Base-by-base conservation (phyloP, 768 basidiomycete genomes). In the Phanerodontia chrysosporium region DNA sequence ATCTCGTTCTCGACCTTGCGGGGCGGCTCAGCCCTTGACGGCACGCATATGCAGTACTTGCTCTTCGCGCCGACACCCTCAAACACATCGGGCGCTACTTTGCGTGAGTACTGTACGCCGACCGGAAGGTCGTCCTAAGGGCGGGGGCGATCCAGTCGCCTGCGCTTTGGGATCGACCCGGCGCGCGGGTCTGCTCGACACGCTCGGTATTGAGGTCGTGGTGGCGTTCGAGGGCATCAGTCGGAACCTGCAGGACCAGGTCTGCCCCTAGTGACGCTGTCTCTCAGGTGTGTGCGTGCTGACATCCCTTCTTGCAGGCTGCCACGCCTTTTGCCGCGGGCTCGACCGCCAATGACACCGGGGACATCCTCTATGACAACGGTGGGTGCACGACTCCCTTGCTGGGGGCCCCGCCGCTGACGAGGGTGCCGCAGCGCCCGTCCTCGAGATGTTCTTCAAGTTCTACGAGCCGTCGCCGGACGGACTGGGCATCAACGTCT, bases 171-270 rank as follows among this genome's bases (percentile, higher is more conserved):
- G 80, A 83, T 64, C 75, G 81, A 1, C 83, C 82, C 13, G 84
- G 84, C 1, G 79, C 64, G 69, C 78, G 0, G 65, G 67, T 13
- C 42, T 79, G 21, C 77, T 85, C 1, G 66, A 64, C 0, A 71
- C 76, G 1, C 72, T 84, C n/a, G 80, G 79, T 0, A 82, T 85
- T 66, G 67, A 64, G 9, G 75, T 78, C 3, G 69, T 72, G 14
- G 70, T 83, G 42, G 68, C 80, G 55, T 69, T 83, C 29, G 74
- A 74, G 61, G 76, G 75, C 9, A 81, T 84, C 9, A 82, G 82
- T 7, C 76, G 74, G 68, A 83, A 85, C 65, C 74, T 85, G 25
- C 82, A 83, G 65, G 83, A 85, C 62, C 83, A 83, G 54, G 45
- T 46, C 16, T 13, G 32, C 13, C 32, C 32, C 13, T n/a, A n/a